Evolutionary conservation across 2,329 filamentous ascomycete species (phyloP), one percentile per base, ranked within the genome.

Genomic region (Xylaria sp.): DNA sequence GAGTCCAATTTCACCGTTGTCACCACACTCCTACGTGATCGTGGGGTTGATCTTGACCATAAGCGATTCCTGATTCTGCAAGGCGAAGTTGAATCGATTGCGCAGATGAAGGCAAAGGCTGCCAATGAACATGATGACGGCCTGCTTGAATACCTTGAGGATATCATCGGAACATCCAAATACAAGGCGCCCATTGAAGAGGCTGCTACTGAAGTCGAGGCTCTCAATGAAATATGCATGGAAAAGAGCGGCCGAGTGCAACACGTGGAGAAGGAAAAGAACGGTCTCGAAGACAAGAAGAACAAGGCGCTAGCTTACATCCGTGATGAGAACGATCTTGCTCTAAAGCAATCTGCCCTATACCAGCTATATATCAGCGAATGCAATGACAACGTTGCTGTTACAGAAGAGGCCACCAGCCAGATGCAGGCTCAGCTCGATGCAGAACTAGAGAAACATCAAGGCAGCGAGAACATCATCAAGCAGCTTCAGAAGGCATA

Each of bases 91-190:
- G 96, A 99, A 79, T 97, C 95, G 0, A 99, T 99, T 77, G 95
- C 96, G 6, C 96, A 98, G 80, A 99, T 99, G 96, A 99, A 99
- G 80, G 86, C 96, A 20, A 99, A 99, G 79, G 96, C 96, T 3
- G 90, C 87, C 47, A 95, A 93, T 73, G 96, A 99, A 78, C 95
- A 98, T 76, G 96, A 99, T 68, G 96, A 99, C 75, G 96, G 96
- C 13, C 86, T 99, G 3, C 85, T 99, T 20, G 96, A 99, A 79
- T 99, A 99, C 71, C 87, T 99, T 0, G 96, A 99, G 78, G 96
- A 99, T 75, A 99, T 99, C 68, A 98, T 99, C 73, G 96, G 96
- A 69, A 99, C 96, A 0, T 98, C 96, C 5, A 97, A 97, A 78
- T 99, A 99, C 83, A 99, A 99, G 81, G 88, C 92, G 0, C 95